phyloP scores from a whole-genome alignment of 2,329 filamentous ascomycete genomes.

The Fusarium sp. region DNA sequence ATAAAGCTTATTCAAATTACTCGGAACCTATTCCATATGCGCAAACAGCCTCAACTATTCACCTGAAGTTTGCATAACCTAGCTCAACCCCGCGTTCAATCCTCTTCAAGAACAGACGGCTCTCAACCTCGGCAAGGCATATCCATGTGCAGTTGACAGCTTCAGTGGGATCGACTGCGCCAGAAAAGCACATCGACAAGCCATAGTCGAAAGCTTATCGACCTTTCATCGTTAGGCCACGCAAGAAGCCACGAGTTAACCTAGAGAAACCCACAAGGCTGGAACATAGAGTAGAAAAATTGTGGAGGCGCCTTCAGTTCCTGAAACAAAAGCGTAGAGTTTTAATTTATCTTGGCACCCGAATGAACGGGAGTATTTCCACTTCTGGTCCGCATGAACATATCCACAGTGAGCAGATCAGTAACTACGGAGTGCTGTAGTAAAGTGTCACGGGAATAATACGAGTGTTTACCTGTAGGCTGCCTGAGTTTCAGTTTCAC shows the following conservation, averaged over 20 bases:
- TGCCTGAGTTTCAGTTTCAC: constrained; percentile 30
- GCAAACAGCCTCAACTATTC: not conserved
- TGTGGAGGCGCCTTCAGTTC: constrained; percentile 27
- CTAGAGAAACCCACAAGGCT: constrained; percentile 32
- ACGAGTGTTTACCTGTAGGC: constrained; percentile 24
- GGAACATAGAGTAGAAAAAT: constrained; percentile 4
- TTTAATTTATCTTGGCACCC: constrained; percentile 19
- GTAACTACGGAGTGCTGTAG: not conserved
- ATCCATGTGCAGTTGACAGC: not conserved
- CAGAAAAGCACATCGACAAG: not conserved
- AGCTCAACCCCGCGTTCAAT: not conserved
- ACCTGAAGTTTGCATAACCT: not conserved
- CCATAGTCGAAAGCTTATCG: constrained; percentile 14
- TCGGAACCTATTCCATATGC: not conserved
- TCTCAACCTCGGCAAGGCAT: not conserved
- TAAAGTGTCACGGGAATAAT: constrained; percentile 3
- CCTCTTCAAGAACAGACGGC: not conserved
- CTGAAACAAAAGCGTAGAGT: constrained; percentile 17
- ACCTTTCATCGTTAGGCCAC: not conserved
- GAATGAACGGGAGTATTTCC: constrained; percentile 28
- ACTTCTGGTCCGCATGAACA: constrained; percentile 23
- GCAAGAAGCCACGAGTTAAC: not conserved
- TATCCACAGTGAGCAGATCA: constrained; percentile 1
- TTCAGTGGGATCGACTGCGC: constrained; percentile 7
- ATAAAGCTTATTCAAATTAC: not conserved